A percentile compares a stretch with the other conserved stretches of the same genome.
phyloP scores from a whole-genome alignment of 495 filamentous ascomycete species.

The Astrothelium macrocarpum region DNA sequence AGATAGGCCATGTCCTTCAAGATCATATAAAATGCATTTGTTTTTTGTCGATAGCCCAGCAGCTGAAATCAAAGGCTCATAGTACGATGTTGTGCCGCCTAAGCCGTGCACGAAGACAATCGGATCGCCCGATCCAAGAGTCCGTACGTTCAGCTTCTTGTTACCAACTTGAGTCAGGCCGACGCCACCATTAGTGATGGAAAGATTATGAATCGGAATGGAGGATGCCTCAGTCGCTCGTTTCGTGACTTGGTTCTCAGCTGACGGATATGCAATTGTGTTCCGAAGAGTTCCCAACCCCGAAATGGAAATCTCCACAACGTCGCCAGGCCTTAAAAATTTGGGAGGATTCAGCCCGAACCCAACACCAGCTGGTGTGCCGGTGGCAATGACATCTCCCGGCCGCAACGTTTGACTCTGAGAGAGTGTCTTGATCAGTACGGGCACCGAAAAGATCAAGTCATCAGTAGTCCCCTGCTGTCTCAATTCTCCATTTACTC shows the following conservation, averaged over 20 bases:
- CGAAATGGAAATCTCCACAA: conserved; percentile 34
- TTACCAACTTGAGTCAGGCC: conserved; percentile 35
- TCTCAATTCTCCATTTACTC: conserved; percentile 37
- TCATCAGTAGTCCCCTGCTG: conserved; percentile 37
- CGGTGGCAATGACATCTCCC: conserved; percentile 41
- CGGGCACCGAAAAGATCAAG: conserved; percentile 39
- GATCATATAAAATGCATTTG: conserved; percentile 33
- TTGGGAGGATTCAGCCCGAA: conserved; percentile 39
- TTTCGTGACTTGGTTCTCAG: conserved; percentile 21
- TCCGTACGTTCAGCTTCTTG: conserved; percentile 36
- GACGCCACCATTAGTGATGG: conserved; percentile 23
- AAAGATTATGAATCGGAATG: conserved; percentile 26
- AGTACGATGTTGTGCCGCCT: conserved; percentile 37
- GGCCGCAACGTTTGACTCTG: conserved; percentile 37
- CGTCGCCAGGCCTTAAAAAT: conserved; percentile 40
- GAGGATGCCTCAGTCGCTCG: conserved; percentile 17
- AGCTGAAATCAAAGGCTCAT: conserved; percentile 32
- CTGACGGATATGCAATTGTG: conserved; percentile 29
- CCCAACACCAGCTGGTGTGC: conserved; percentile 45
- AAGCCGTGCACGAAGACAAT: conserved; percentile 46
- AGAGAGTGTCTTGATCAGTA: conserved; percentile 36
- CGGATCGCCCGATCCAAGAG: conserved; percentile 20
- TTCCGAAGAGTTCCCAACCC: conserved; percentile 41
- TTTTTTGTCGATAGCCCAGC: conserved; percentile 15
- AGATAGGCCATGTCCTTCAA: conserved; percentile 47